Percentiles rank a stretch among this genome's conserved stretches.
phyloP scores from a whole-genome alignment of 2,329 filamentous ascomycete species.

The Scleromitrula shiraiana region DNA sequence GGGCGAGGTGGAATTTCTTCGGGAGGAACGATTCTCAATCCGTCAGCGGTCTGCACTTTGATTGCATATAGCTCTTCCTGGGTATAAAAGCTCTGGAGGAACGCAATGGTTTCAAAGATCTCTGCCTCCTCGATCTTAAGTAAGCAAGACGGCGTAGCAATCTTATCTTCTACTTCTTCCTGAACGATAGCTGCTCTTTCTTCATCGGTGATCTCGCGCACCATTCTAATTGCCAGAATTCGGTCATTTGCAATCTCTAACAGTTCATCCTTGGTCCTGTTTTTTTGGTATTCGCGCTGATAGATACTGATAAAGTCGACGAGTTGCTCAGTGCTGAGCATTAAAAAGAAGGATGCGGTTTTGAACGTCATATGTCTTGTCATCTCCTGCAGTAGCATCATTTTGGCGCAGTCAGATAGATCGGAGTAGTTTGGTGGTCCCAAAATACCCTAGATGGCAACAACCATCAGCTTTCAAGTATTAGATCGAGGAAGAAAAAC shows the following conservation, averaged over 20 bases:
- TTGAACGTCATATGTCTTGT: not conserved
- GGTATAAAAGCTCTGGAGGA: not conserved
- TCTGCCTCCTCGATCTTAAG: not conserved
- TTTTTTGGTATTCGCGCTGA: not conserved
- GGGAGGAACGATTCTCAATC: not conserved
- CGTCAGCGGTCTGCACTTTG: not conserved
- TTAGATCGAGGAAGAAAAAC: not conserved
- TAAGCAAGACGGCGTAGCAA: not conserved
- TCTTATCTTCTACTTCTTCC: not conserved
- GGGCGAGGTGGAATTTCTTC: not conserved
- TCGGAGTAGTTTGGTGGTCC: not conserved
- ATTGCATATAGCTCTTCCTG: not conserved
- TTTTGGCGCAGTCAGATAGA: not conserved
- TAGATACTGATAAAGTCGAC: not conserved
- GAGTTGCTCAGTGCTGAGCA: not conserved
- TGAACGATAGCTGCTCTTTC: not conserved
- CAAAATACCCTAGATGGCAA: not conserved
- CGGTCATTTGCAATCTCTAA: not conserved
- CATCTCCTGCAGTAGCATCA: not conserved
- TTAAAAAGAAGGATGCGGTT: accelerated
- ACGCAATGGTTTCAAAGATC: not conserved
- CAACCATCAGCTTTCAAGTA: not conserved
- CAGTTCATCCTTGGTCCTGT: not conserved
- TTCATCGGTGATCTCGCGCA: not conserved
- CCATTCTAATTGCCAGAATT: not conserved